phyloP scores from a whole-genome alignment of 176 grass and related monocot genomes.

The Echinochloa phyllopogon region DNA sequence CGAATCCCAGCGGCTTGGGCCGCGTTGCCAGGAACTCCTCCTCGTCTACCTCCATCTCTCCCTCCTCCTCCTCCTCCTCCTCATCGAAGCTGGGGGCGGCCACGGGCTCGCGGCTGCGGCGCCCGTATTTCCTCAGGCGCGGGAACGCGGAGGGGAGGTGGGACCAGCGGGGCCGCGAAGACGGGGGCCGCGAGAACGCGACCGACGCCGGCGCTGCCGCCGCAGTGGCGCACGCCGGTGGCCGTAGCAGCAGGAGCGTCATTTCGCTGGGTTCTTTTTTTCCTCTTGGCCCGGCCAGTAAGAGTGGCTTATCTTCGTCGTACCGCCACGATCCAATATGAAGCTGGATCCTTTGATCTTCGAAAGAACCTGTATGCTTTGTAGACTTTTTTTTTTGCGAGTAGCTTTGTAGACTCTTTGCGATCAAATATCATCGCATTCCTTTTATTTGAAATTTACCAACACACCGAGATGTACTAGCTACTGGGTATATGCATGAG shows the following conservation, averaged over 20 bases:
- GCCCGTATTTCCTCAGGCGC: conserved; percentile 50
- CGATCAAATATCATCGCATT: too few species aligned
- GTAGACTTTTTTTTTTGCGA: too few species aligned
- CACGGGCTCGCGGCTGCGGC: conserved; percentile 28
- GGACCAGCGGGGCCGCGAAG: conserved; percentile 19
- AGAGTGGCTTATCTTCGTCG: conserved; percentile 13
- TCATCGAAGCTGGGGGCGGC: conserved; percentile 25
- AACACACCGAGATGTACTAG: too few species aligned
- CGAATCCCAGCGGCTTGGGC: conserved; percentile 63
- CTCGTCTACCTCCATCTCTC: conserved; percentile 49
- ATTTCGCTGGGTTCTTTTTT: conserved; percentile 16
- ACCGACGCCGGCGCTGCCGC: not conserved
- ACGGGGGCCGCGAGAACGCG: not conserved
- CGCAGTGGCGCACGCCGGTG: conserved; percentile 9
- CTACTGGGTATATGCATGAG: too few species aligned
- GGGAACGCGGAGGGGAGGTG: conserved; percentile 35
- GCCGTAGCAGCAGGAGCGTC: conserved; percentile 30
- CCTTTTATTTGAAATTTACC: too few species aligned
- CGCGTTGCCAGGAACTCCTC: conserved; percentile 47
- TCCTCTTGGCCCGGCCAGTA: not conserved
- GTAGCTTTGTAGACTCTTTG: too few species aligned
- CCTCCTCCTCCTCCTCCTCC: conserved; percentile 3
- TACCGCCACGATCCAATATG: too few species aligned
- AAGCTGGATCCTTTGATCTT: too few species aligned
- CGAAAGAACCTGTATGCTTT: too few species aligned